phyloP scores from a whole-genome alignment of 2,329 filamentous ascomycete species.

The Diaporthe humulicola region DNA sequence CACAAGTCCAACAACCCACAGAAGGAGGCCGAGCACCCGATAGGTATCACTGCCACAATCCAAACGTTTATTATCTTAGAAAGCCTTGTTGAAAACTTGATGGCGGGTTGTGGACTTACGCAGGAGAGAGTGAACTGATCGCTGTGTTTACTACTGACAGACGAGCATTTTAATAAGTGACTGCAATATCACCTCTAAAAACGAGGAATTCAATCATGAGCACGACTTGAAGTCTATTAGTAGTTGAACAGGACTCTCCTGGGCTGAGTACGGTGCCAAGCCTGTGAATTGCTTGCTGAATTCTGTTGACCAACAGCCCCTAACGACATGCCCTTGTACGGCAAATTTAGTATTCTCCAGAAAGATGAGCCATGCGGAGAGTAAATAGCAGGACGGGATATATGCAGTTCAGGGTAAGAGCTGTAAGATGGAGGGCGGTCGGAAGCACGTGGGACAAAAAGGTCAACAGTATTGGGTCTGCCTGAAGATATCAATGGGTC shows the following conservation, averaged over 20 bases:
- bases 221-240: neutral
- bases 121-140: neutral
- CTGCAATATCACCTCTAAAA: too few relatives aligned
- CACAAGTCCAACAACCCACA: neutral
- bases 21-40: neutral
- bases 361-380: neutral
- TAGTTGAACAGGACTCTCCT: too few relatives aligned
- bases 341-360: neutral
- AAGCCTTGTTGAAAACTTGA: neutral
- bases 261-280: too few relatives aligned
- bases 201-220: too few relatives aligned
- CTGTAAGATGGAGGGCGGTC: neutral
- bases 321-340: too few relatives aligned
- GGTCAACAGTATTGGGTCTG: neutral
- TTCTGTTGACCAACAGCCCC: too few relatives aligned
- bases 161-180: too few relatives aligned
- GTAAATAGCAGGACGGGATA: neutral
- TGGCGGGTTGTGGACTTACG: neutral
- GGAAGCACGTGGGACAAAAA: neutral
- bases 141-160: neutral
- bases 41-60: neutral
- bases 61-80: neutral
- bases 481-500: neutral
- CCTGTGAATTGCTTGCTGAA: too few relatives aligned
- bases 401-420: neutral